Percentiles rank a stretch among this genome's conserved stretches.
Conservation (phyloP, 2,329 filamentous ascomycete genomes). For the Gaeumannomyces sp. region DNA sequence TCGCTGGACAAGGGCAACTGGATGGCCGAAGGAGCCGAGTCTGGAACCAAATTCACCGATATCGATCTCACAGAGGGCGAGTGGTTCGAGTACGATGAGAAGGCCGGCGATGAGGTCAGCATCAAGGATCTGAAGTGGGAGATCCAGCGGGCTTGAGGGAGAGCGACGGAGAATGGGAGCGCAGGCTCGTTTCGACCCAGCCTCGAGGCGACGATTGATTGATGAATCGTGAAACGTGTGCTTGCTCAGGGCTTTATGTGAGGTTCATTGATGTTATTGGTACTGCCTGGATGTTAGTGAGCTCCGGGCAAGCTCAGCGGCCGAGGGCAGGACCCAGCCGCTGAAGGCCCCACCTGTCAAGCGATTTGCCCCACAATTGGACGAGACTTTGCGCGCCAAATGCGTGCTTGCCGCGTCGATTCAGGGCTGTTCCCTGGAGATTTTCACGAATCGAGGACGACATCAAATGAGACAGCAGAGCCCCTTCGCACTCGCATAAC, state of each 20-base stretch:
- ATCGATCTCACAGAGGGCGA: slow-evolving; percentile 86
- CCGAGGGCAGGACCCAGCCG: background rate
- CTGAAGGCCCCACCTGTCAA: background rate
- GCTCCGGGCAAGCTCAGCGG: background rate
- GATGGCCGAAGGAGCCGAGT: slow-evolving; percentile 76
- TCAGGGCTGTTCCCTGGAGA: background rate
- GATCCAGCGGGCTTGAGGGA: slow-evolving; percentile 60
- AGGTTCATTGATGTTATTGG: background rate
- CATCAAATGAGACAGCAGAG: background rate
- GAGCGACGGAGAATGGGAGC: no score
- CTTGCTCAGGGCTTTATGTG: background rate
- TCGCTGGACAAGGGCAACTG: slow-evolving; percentile 65
- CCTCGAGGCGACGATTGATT: no score
- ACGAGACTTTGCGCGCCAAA: background rate
- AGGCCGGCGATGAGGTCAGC: slow-evolving; percentile 83
- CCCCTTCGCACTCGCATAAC: background rate
- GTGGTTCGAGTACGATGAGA: slow-evolving; percentile 98
- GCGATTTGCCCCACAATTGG: background rate
- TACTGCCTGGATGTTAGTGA: background rate
- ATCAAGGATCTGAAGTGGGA: slow-evolving; percentile 88
- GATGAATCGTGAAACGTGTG: no score
- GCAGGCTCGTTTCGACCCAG: no score
- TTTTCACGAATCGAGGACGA: background rate
- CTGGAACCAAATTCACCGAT: slow-evolving; percentile 70
- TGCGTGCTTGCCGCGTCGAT: background rate